Evolutionary conservation across 2,329 filamentous ascomycete species (phyloP).

Genomic region (Hypoxylon sp.): DNA sequence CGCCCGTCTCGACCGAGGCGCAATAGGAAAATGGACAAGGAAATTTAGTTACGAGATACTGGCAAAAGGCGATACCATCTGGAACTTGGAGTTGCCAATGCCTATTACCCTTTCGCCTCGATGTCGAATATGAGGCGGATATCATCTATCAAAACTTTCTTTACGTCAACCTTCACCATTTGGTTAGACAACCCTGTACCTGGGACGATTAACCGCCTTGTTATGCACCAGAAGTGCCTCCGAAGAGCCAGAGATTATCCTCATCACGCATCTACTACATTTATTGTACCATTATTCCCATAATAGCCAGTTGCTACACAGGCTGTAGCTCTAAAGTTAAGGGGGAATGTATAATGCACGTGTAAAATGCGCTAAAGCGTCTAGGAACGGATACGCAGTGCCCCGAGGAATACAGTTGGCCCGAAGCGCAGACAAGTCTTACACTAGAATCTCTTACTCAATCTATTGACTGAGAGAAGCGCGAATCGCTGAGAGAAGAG

Average conservation of each 20-base stretch:
- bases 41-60: constrained; percentile 33
- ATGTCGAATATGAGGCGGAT: constrained; percentile 44
- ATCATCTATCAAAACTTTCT: constrained; percentile 33
- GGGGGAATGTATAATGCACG: constrained; percentile 39
- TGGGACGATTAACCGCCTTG: constrained; percentile 45
- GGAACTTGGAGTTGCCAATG: constrained; percentile 37
- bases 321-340: constrained; percentile 41
- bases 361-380: constrained; percentile 40
- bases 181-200: constrained; percentile 37
- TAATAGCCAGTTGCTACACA: constrained; percentile 47
- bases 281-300: constrained; percentile 41
- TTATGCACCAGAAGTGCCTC: constrained; percentile 44
- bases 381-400: constrained; percentile 40
- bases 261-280: constrained; percentile 34
- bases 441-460: constrained; percentile 42
- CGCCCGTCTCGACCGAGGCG: constrained; percentile 36
- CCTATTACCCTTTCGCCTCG: constrained; percentile 47
- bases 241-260: constrained; percentile 43
- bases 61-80: constrained; percentile 45
- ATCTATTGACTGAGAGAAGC: constrained; percentile 40
- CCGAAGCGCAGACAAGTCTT: constrained; percentile 45
- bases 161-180: constrained; percentile 35
- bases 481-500: constrained; percentile 43
- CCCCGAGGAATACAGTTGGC: constrained; percentile 41
- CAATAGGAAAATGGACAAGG: constrained; percentile 38